Percentiles rank a stretch among this genome's conserved stretches.
Evolutionary conservation across 2,329 filamentous ascomycete species (phyloP).

Genomic region (Sarocladium strictum): DNA sequence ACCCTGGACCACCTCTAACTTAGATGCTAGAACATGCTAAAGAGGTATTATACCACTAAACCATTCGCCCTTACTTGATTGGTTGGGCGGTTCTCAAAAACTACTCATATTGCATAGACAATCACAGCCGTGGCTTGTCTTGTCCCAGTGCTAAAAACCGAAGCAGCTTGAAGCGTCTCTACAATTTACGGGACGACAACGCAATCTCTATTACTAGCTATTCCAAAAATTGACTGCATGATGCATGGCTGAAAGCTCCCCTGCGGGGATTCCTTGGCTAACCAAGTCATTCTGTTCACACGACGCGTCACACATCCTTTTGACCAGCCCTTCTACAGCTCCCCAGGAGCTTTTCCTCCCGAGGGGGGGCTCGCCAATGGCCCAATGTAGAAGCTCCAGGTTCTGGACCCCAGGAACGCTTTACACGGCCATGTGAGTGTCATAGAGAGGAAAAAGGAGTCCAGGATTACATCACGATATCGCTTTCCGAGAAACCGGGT

Average conservation of each 20-base stretch:
- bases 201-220: no score
- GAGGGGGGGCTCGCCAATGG: background rate
- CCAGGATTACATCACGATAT: background rate
- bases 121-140: no score
- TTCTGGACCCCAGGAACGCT: background rate
- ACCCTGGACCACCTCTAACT: slow-evolving; percentile 8
- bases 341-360: background rate
- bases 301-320: background rate
- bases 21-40: slow-evolving; percentile 6
- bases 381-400: background rate
- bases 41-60: slow-evolving; percentile 9
- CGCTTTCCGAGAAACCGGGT: background rate
- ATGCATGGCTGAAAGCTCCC: no score
- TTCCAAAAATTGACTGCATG: no score
- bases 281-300: background rate
- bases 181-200: no score
- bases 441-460: background rate
- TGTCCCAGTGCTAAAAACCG: no score
- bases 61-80: slow-evolving; percentile 8
- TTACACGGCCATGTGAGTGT: background rate
- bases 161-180: no score
- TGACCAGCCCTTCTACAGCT: background rate
- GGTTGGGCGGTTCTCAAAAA: background rate
- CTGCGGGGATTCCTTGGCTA: no score
- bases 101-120: background rate